Conservation (phyloP, 2,329 filamentous ascomycete genomes). For the Alternaria gansuensis region DNA sequence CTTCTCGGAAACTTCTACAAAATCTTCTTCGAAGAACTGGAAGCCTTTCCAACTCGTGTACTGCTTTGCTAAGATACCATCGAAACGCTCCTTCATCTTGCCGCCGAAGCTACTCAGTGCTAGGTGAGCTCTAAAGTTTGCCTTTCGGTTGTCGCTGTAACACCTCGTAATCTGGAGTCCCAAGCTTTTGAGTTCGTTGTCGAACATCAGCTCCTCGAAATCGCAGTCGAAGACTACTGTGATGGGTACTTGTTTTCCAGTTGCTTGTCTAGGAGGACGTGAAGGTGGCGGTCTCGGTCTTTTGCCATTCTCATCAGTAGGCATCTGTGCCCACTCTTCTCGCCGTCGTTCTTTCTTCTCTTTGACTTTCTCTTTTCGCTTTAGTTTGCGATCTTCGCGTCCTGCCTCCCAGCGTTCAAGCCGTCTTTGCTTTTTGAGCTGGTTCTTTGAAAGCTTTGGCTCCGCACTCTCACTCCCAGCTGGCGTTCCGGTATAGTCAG, state of each 20-base stretch:
- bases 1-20: conserved; percentile 71
- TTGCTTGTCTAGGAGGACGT: conserved; percentile 34
- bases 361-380: conserved; percentile 65
- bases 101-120: conserved; percentile 81
- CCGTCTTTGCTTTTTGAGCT: conserved; percentile 79
- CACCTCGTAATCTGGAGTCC: conserved; percentile 83
- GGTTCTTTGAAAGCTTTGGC: conserved; percentile 77
- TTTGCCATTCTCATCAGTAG: conserved; percentile 34
- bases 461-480: conserved; percentile 20
- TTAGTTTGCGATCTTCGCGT: conserved; percentile 65
- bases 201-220: conserved; percentile 89
- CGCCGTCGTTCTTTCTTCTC: conserved; percentile 63
- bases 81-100: conserved; percentile 77
- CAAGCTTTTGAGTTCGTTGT: conserved; percentile 84
- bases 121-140: conserved; percentile 74
- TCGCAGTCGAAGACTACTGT: conserved; percentile 88
- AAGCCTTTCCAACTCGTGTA: conserved; percentile 84
- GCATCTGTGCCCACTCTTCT: conserved; percentile 55
- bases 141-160: conserved; percentile 85
- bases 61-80: conserved; percentile 74
- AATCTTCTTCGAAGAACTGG: conserved; percentile 76
- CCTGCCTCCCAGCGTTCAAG: conserved; percentile 79
- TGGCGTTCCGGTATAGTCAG: conserved; percentile 10
- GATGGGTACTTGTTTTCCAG: conserved; percentile 72
- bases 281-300: conserved; percentile 29